Evolutionary conservation across 768 basidiomycete species (phyloP).

Genomic region (Lactarius deliciosus): DNA sequence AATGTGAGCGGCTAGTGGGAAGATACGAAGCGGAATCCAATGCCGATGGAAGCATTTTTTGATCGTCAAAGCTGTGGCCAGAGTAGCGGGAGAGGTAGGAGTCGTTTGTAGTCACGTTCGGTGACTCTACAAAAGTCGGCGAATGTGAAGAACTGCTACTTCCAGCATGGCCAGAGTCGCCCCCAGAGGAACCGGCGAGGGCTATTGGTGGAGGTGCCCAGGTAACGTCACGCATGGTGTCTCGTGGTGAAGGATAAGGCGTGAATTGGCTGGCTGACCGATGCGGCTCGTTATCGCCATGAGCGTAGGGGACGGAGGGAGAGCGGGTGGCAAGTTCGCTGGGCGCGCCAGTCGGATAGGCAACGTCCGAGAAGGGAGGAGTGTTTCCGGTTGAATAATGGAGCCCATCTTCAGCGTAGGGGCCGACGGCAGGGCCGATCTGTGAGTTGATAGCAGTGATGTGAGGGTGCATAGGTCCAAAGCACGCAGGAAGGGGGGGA

Average conservation of each 20-base stretch:
- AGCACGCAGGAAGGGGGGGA: slow-evolving; percentile 29
- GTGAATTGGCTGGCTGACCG: slow-evolving; percentile 54
- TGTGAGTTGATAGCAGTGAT: slow-evolving; percentile 33
- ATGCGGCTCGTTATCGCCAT: slow-evolving; percentile 40
- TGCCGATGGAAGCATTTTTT: slow-evolving; percentile 51
- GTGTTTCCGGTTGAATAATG: slow-evolving; percentile 51
- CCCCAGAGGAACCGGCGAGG: slow-evolving; percentile 40
- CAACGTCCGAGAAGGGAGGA: slow-evolving; percentile 42
- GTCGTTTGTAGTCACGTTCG: slow-evolving; percentile 54
- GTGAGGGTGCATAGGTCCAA: slow-evolving; percentile 31
- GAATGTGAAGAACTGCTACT: slow-evolving; percentile 52
- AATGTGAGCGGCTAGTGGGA: slow-evolving; percentile 67
- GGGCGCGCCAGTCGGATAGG: slow-evolving; percentile 44
- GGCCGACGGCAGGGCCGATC: slow-evolving; percentile 34
- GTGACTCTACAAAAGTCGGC: slow-evolving; percentile 51
- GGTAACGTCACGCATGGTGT: slow-evolving; percentile 34
- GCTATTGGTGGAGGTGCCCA: slow-evolving; percentile 31
- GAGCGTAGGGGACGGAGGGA: slow-evolving; percentile 44
- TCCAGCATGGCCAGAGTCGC: slow-evolving; percentile 43
- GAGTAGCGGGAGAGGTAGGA: slow-evolving; percentile 46
- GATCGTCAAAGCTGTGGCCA: slow-evolving; percentile 47
- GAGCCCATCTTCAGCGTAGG: slow-evolving; percentile 47
- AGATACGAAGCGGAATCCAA: slow-evolving; percentile 59
- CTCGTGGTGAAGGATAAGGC: slow-evolving; percentile 39
- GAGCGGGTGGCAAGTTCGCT: slow-evolving; percentile 48